Evolutionary conservation across 73 alveolate species (phyloP).

Genomic region (Paramecium sexaurelia): DNA sequence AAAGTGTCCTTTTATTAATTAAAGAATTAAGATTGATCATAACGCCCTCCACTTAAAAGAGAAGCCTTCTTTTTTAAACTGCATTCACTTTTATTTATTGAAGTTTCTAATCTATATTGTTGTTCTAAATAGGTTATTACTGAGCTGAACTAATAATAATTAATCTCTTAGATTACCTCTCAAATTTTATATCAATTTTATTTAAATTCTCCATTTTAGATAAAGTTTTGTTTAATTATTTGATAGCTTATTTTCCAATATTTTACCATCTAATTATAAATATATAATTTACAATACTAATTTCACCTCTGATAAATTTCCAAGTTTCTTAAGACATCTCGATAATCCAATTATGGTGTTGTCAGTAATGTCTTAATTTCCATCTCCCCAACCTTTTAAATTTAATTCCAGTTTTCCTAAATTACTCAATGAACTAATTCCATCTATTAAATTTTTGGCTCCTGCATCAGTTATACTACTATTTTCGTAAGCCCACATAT

Average conservation of each 20-base stretch:
- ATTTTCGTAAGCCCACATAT: slow-evolving; percentile 57
- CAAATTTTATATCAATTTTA: slow-evolving; percentile 5
- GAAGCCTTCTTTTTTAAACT: slow-evolving; percentile 25
- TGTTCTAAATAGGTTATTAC: neutral
- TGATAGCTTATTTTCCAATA: neutral
- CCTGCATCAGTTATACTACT: slow-evolving; percentile 43
- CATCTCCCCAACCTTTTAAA: slow-evolving; percentile 57
- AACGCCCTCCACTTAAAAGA: slow-evolving; percentile 4
- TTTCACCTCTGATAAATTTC: slow-evolving; percentile 42
- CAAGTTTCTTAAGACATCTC: neutral
- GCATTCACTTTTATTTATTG: slow-evolving; percentile 37
- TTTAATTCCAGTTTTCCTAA: slow-evolving; percentile 49
- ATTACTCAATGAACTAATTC: neutral
- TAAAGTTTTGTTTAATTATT: slow-evolving; percentile 1
- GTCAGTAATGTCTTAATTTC: slow-evolving; percentile 14
- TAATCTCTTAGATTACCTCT: neutral
- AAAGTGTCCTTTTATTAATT: neutral
- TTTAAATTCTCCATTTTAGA: neutral
- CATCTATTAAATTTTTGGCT: slow-evolving; percentile 9
- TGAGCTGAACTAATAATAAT: neutral
- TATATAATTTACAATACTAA: neutral
- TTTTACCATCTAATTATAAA: slow-evolving; percentile 21
- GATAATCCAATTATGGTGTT: neutral
- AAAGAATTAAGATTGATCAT: neutral
- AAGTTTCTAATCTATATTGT: neutral